phyloP scores from a whole-genome alignment of 1,284 basidiomycete species.

The Phaffia rhodozyma region DNA sequence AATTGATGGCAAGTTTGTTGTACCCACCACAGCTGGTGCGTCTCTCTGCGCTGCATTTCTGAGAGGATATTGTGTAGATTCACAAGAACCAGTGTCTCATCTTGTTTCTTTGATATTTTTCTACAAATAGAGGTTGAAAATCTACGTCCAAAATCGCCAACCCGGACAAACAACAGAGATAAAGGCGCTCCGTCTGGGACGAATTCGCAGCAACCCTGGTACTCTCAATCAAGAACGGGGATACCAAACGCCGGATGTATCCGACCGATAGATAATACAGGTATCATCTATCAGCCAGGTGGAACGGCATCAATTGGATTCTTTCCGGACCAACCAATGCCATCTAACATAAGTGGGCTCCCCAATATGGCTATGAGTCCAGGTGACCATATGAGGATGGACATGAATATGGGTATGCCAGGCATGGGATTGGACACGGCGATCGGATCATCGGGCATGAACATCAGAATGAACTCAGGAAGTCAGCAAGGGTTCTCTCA shows the following conservation, averaged over 20 bases:
- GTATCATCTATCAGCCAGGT: too few species aligned
- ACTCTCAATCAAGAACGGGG: too few species aligned
- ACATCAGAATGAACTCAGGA: slow-evolving; percentile 6
- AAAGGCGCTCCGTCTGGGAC: neutral
- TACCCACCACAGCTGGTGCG: slow-evolving; percentile 48
- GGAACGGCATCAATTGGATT: too few species aligned
- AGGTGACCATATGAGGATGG: neutral
- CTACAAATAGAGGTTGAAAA: slow-evolving; percentile 56
- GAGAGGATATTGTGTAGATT: too few species aligned
- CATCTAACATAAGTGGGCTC: too few species aligned
- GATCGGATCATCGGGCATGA: slow-evolving; percentile 1
- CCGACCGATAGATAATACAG: too few species aligned
- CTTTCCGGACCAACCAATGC: too few species aligned
- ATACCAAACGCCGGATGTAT: too few species aligned
- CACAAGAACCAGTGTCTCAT: slow-evolving; percentile 14
- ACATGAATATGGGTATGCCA: slow-evolving; percentile 7
- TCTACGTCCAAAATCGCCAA: slow-evolving; percentile 75
- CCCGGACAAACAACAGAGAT: neutral
- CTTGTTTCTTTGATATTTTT: slow-evolving; percentile 7
- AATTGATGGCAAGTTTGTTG: slow-evolving; percentile 46
- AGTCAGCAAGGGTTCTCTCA: too few species aligned
- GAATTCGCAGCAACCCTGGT: too few species aligned
- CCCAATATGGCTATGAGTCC: too few species aligned
- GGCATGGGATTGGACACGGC: slow-evolving; percentile 10
- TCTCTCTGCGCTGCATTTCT: slow-evolving; percentile 18